Base-by-base conservation (phyloP, 257 asterid species). In the Cynanchum wilfordii region DNA sequence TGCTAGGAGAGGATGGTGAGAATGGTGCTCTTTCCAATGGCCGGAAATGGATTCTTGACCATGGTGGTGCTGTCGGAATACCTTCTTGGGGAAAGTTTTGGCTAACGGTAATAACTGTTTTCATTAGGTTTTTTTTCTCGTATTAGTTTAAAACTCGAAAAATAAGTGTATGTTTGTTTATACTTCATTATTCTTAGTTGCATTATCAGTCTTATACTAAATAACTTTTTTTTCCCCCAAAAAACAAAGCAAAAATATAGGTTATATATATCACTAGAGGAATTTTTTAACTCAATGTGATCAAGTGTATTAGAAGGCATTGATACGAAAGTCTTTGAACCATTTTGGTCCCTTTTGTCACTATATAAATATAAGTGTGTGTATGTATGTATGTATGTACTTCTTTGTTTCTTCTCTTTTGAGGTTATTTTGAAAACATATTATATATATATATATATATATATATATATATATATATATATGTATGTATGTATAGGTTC, bases 31-130 rank as follows among this genome's bases (percentile, higher is more conserved):
- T 85, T 50, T 76, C 77, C 2, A 78, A 72, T 65, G 87, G 75
- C 54, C 84, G 81, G 9, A 79, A 82, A 73, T 87, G 92, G 89
- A 85, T 85, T 13, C 83, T 79, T 20, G 86, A 84, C 58, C 90
- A 80, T 19, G 90, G 88, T 44, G 86, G 90, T 15, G 88, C 87
- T 0, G 58, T 78, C 6, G 85, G 80, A 54, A 79, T 77, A 12
- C 88, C 88, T 2, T 84, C 86, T 0, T 86, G 90, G 90, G 90
- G 88, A 38, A 86, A 86, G 75, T 76, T 84, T 66, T 86, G 87
- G 85, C 79, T 86, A 29, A 30, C 87, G 75, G 90, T 86, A 67
- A 77, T 7, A 67, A 77, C 1, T 16, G 20, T 17, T 5, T 42
- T 30, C 33, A 30, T 30, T 30, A n/a, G n/a, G n/a, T n/a, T n/a